phyloP scores from a whole-genome alignment of 352 stramenopile species.

The Globisporangium yorkense region DNA sequence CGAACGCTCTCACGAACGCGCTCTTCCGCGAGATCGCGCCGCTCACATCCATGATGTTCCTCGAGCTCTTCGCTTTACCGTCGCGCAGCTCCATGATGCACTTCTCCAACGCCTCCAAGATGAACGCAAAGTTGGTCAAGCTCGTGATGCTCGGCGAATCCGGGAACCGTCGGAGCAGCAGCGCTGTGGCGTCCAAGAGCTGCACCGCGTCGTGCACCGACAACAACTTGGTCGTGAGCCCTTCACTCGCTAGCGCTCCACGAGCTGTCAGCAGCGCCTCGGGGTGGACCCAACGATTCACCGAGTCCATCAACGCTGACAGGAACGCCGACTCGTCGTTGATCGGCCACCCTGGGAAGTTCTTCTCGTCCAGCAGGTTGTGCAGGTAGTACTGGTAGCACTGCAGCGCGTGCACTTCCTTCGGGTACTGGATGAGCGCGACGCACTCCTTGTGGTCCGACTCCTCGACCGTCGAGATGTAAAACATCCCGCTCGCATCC shows the following conservation, averaged over 20 bases:
- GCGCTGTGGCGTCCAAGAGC: slow-evolving; percentile 58
- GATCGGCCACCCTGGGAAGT: slow-evolving; percentile 86
- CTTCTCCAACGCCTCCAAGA: slow-evolving; percentile 73
- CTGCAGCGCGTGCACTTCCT: slow-evolving; percentile 80
- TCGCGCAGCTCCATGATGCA: slow-evolving; percentile 76
- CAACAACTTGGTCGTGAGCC: slow-evolving; percentile 52
- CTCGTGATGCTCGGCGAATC: slow-evolving; percentile 53
- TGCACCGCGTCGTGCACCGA: slow-evolving; percentile 67
- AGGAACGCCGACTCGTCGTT: slow-evolving; percentile 79
- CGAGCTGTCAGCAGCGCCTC: slow-evolving; percentile 33
- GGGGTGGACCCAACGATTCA: slow-evolving; percentile 75
- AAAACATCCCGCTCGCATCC: slow-evolving; percentile 61
- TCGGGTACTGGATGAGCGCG: slow-evolving; percentile 74
- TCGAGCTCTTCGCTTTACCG: slow-evolving; percentile 27
- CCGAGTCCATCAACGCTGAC: slow-evolving; percentile 61
- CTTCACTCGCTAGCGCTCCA: slow-evolving; percentile 33
- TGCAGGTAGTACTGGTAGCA: slow-evolving; percentile 88
- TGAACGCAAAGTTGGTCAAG: slow-evolving; percentile 60
- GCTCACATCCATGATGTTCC: slow-evolving; percentile 46
- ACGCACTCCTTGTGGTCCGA: slow-evolving; percentile 75
- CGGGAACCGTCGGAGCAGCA: slow-evolving; percentile 71
- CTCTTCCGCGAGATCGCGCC: slow-evolving; percentile 53
- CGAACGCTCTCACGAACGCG: slow-evolving; percentile 60
- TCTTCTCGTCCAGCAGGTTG: slow-evolving; percentile 80
- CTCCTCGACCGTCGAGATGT: slow-evolving; percentile 59